Base-by-base conservation (phyloP, 768 basidiomycete genomes). In the Boletellus sp. region DNA sequence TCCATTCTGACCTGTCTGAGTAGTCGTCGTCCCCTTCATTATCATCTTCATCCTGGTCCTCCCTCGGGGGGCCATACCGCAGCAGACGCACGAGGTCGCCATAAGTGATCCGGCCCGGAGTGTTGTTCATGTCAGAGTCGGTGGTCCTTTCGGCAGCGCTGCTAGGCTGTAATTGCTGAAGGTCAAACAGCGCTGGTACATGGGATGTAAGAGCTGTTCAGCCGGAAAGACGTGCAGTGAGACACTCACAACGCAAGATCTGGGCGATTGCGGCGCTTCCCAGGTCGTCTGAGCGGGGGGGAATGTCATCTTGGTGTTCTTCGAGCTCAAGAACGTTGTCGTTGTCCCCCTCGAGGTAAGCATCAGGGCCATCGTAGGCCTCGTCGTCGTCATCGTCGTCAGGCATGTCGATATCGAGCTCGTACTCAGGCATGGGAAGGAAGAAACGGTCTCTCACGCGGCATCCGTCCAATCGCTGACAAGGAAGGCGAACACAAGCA, bases 31-130 rank as follows among this genome's bases (percentile, higher is more conserved):
- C 70, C 17, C 69, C 63, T 11, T 79, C 74, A 0, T 72, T 75
- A n/a, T 56, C 55, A 17, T 69, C 72, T 3, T 73, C 72, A 16
- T 78, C 73, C 5, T 72, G 73, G 17, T 66, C 70, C 37, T 42
- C 47, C n/a, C 50, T 52, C 2, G 38, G 34, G 40, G 60, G 37
- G 17, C 39, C 50, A 11, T 50, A 28, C 28, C 57, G 45, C 31
- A 67, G 48, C 0, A 63, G 49, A 36, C 54, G 63, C 41, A 59
- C 57, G 13, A 69, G 50, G 51, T 64, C 62, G 3, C 56, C 56
- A 16, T 67, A 57, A 10, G 60, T 63, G 45, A 67, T 49, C 12
- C 42, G 45, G 39, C 46, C 43, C 32, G 45, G 46, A 42, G 38
- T 28, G 34, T 34, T 41, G 35, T 45, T 37, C 22, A 34, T 19